phyloP scores from a whole-genome alignment of 495 filamentous ascomycete species.

The Penicillium nucicola region DNA sequence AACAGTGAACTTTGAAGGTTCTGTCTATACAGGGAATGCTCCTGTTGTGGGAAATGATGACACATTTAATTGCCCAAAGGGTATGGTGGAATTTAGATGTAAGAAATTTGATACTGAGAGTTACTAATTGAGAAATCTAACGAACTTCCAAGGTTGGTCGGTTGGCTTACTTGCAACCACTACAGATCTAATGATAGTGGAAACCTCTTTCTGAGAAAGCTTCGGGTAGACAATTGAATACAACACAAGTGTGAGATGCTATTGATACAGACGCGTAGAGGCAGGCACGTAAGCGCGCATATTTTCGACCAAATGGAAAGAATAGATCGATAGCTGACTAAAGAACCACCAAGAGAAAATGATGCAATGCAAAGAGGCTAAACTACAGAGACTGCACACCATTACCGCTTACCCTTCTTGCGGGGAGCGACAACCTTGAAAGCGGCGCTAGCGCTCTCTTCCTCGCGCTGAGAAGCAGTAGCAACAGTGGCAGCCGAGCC shows the following conservation, averaged over 20 bases:
- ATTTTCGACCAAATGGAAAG: background rate
- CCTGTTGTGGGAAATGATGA: too few relatives aligned
- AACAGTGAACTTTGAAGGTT: too few relatives aligned
- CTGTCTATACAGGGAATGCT: too few relatives aligned
- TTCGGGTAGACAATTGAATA: background rate
- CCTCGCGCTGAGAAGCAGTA: constrained; percentile 44
- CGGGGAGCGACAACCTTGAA: constrained; percentile 90
- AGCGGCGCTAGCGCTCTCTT: constrained; percentile 53
- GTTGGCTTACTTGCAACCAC: too few relatives aligned
- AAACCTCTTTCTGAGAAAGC: background rate
- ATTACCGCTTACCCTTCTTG: constrained; percentile 84
- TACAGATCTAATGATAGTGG: too few relatives aligned
- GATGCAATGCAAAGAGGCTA: too few relatives aligned
- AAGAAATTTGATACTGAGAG: too few relatives aligned
- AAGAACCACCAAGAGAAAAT: background rate
- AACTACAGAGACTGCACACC: constrained; percentile 1
- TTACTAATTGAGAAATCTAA: too few relatives aligned
- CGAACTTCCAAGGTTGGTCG: too few relatives aligned
- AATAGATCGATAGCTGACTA: background rate
- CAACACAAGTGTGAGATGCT: background rate
- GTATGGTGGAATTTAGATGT: too few relatives aligned
- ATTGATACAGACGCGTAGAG: background rate
- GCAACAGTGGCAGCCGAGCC: constrained; percentile 37
- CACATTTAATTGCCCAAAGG: too few relatives aligned
- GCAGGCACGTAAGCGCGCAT: background rate